Conservation (phyloP, 2,329 filamentous ascomycete genomes). For the Fusarium stilboides region DNA sequence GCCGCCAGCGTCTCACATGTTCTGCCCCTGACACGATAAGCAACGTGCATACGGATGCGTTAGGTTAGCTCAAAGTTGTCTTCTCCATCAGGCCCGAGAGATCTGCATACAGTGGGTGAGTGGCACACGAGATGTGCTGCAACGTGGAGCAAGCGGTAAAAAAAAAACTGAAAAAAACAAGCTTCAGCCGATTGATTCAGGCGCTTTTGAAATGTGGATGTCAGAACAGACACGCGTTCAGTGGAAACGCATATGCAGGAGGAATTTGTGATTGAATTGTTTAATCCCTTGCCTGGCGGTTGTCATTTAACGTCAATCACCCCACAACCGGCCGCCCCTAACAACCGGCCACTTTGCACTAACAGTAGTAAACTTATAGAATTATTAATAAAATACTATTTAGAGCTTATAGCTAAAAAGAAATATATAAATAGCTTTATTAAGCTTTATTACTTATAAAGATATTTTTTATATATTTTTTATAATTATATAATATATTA, state of each 20-base stretch:
- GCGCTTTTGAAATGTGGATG: conserved; percentile 4
- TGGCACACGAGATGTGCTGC: conserved; percentile 17
- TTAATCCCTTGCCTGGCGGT: conserved; percentile 2
- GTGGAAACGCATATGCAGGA: conserved; percentile 6
- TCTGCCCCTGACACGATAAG: conserved; percentile 34
- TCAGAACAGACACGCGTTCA: conserved; percentile 34
- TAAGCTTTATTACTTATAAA: no score
- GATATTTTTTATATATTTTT: no score
- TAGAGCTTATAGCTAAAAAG: no score
- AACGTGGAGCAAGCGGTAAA: conserved; percentile 43
- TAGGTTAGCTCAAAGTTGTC: conserved; percentile 6
- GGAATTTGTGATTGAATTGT: conserved; percentile 19
- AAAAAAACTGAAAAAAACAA: conserved; percentile 29
- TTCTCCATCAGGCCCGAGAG: conserved; percentile 7
- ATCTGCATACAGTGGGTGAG: conserved; percentile 29
- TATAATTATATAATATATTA: no score
- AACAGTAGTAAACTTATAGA: no score
- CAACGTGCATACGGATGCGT: conserved; percentile 23
- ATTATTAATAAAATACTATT: no score
- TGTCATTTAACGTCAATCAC: no score
- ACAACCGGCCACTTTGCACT: no score
- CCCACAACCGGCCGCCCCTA: no score
- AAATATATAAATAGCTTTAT: no score
- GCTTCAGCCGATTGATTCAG: conserved; percentile 26
- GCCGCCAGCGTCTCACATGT: conserved; percentile 15